Evolutionary conservation across 2,329 filamentous ascomycete genomes (phyloP), one percentile per base, ranked within the genome.

Genomic region (Neonectria ditissima): DNA sequence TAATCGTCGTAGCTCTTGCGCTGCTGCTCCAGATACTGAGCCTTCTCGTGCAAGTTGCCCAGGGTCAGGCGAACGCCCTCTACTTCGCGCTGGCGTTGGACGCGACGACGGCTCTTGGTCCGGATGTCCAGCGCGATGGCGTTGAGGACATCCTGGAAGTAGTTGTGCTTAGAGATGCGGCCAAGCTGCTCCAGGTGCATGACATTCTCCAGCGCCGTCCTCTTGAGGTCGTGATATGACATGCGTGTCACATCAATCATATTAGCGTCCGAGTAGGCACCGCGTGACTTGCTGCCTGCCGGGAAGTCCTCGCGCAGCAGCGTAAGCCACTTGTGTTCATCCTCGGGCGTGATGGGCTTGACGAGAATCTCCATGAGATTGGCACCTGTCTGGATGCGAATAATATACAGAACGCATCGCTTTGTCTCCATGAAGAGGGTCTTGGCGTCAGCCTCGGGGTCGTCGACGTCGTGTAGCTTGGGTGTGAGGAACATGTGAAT

Each of bases 1-100:
- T 99, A 99, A 81, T 99, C 94, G 77, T 99, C 97, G 81, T 99
- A 99, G 69, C 91, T 96, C 84, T 97, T 97, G 65, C 97, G 88
- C 80, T 99, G 96, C 72, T 94, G 92, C 76, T 99, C 96, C 10
- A 99, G 87, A 80, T 97, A 99, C 69, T 89, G 88, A 39, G 95
- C 94, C 81, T 99, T 96, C 71, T 94, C 89, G 78, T 93, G 90
- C 65, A 97, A 81, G 68, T 94, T 92, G 45, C 84, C 80, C 16
- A 96, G 83, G 1, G 93, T 96, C 62, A 91, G 83, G 28, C 91
- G 87, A 22, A 95, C 92, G 47, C 91, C 91, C 71, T 99, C 96
- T 41, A 98, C 80, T 78, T 99, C 96, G 51, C 93, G 91, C 76
- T 97, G 92, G 62, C 96, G 89, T 78, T 99, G 95, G 47, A 99